Evolutionary conservation across 495 filamentous ascomycete species (phyloP), one percentile per base, ranked within the genome.

Genomic region (Podospora sp.): DNA sequence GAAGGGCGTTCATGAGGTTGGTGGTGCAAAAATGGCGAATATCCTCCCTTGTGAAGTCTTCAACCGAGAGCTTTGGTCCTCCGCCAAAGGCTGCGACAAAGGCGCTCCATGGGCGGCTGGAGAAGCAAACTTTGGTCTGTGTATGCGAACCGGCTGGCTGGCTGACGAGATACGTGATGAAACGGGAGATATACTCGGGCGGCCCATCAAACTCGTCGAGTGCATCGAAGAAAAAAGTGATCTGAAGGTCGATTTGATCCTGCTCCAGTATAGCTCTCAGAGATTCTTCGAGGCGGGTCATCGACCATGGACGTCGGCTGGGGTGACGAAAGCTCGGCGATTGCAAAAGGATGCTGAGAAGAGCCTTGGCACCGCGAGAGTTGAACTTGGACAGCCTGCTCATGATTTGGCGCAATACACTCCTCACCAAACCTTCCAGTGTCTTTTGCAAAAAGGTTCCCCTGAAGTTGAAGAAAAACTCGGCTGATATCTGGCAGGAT

Each of bases 361-460:
- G 2, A 8, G 20, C 21, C 7, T 20, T 6, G 2, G 1, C 18
- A 5, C 9, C 56, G 21, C 12, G 24, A 16, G 24, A 57, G 5
- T 4, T 18, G 20, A 18, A 16, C 5, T 26, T 12, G 22, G 24
- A 14, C 1, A 35, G 56, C 20, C 27, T 9, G 4, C 1, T 35
- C 18, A 59, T 22, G 8, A 59, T 35, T 35, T 59, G 56, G 25
- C 59, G 21, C 4, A 57, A n/a, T 6, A 62, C 26, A 9, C 65
- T 49, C 2, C 72, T 74, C 2, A 83, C 66, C 11, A 86, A 68
- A 0, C 84, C 84, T 22, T 75, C 66, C 24, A 79, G 73, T 7
- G 79, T 81, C 66, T 75, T 79, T 60, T 84, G 79, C 6, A 80
- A 29, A 0, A 9, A 6, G 0, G 63, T 75, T 0, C 78, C 78